Base-by-base conservation (phyloP, 257 asterid species). In the Cruciata laevipes region DNA sequence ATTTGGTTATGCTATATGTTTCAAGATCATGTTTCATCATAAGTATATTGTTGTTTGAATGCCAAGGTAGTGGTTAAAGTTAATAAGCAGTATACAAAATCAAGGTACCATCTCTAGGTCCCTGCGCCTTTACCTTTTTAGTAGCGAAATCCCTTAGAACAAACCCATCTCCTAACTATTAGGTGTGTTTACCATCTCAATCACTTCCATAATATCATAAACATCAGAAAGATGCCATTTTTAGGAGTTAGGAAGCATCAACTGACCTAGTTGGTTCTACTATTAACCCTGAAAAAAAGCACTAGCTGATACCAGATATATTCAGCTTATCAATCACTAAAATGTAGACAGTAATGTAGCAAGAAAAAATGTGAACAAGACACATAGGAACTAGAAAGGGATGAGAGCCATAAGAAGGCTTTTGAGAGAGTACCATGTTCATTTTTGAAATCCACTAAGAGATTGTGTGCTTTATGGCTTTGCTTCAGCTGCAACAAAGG, bases 381-480 rank as follows among this genome's bases (percentile, higher is more conserved):
- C n/a, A n/a, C n/a, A n/a, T n/a, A n/a, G 0, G 56, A 14, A 11
- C 3, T 27, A 27, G 13, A 5, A 16, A 33, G 12, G 31, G 51
- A 52, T 52, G 25, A 61, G 24, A 3, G 2, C 27, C 3, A 37
- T 24, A 21, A 23, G 61, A 53, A 7, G 27, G 11, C 1, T 20
- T 20, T 7, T 69, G 38, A n/a, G 67, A 66, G 37, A 18, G 74
- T 67, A 71, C 71, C 75, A 49, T 55, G 61, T 84, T 83, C 86
- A n/a, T 75, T 84, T 66, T 78, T 78, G 73, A 94, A 94, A 79
- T 94, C 95, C 74, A 88, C 95, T 8, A 94, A 96, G 76, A 90
- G 97, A 80, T 94, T 94, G 85, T 79, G 91, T 6, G 96, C 80
- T 66, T 85, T 86, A 71, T 94, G 98, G 78, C 97, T 84, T 83